A percentile compares a stretch with the other conserved stretches of the same genome.
Conservation (phyloP, 2,329 filamentous ascomycete genomes). For the Cercospora nicotianae region DNA sequence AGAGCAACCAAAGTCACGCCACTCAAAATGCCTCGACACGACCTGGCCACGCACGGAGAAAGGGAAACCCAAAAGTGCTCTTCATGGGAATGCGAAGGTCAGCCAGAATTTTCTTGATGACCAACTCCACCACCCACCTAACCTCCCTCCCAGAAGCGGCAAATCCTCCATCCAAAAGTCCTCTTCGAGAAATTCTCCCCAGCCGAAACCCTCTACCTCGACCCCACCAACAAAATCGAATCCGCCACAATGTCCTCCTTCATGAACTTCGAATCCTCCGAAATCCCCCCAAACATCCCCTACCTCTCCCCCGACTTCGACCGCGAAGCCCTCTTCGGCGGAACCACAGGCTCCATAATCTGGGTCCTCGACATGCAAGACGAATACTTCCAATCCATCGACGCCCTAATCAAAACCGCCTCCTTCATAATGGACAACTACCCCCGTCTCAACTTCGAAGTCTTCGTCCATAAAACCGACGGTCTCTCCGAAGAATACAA, state of each 20-base stretch:
- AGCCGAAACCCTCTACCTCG: slow-evolving; percentile 91
- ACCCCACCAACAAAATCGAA: slow-evolving; percentile 90
- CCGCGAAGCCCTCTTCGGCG: slow-evolving; percentile 85
- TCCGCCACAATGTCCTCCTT: slow-evolving; percentile 97
- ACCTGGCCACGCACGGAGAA: slow-evolving; percentile 28
- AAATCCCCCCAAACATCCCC: slow-evolving; percentile 92
- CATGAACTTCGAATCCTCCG: slow-evolving; percentile 99
- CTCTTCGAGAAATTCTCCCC: slow-evolving; percentile 99
- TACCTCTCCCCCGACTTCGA: slow-evolving; percentile 89
- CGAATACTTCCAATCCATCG: slow-evolving; percentile 90
- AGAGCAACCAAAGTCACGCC: slow-evolving; percentile 10
- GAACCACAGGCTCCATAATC: slow-evolving; percentile 84
- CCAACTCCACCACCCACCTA: not conserved
- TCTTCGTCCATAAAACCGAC: slow-evolving; percentile 99
- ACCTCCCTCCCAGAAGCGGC: slow-evolving; percentile 69
- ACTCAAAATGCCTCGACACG: slow-evolving; percentile 15
- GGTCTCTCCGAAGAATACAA: slow-evolving; percentile 97
- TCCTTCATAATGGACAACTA: slow-evolving; percentile 84
- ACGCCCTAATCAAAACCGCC: slow-evolving; percentile 83
- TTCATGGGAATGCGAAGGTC: slow-evolving; percentile 91
- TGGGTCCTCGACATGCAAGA: slow-evolving; percentile 99
- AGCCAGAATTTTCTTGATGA: not conserved
- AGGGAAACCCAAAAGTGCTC: slow-evolving; percentile 67
- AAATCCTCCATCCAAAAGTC: slow-evolving; percentile 97
- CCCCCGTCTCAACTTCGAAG: slow-evolving; percentile 92